Percentiles rank a stretch among this genome's conserved stretches.
These are phyloP conservation scores for Penicillium sp. DNA, from an alignment of 2,329 filamentous ascomycete species.

Conservation along the genomic window DNA sequence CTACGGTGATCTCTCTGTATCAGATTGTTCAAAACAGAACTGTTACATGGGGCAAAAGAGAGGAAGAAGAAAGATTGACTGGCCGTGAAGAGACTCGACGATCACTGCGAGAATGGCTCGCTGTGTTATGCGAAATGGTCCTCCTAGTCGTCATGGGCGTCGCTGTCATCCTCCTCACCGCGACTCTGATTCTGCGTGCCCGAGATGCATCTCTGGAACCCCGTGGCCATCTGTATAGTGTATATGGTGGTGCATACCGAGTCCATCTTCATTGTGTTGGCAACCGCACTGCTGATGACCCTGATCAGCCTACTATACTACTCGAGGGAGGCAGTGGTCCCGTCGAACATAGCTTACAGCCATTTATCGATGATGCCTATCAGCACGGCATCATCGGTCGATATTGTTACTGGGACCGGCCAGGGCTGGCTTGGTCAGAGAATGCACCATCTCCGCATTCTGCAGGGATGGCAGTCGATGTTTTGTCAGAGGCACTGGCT, in stretches of 20 bases:
- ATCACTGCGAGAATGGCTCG: constrained; percentile 80
- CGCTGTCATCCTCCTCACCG: constrained; percentile 74
- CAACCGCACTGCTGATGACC: constrained; percentile 61
- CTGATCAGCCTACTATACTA: constrained; percentile 75
- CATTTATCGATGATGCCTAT: constrained; percentile 75
- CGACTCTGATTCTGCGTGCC: constrained; percentile 77
- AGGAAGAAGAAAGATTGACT: constrained; percentile 91
- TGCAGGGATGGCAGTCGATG: constrained; percentile 89
- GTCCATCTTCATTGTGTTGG: constrained; percentile 86
- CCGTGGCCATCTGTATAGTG: constrained; percentile 75
- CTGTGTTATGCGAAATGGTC: constrained; percentile 75
- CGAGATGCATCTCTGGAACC: constrained; percentile 75
- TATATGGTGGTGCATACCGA: constrained; percentile 82
- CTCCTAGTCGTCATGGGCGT: constrained; percentile 70
- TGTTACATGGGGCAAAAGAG: constrained; percentile 87
- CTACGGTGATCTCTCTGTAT: constrained; percentile 77
- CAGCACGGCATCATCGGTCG: constrained; percentile 80
- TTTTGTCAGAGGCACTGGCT: constrained; percentile 82
- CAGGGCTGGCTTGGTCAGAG: constrained; percentile 85
- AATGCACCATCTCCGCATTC: constrained; percentile 92
- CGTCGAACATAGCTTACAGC: constrained; percentile 77
- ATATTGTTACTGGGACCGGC: constrained; percentile 95
- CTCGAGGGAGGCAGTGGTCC: constrained; percentile 82
- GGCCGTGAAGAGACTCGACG: constrained; percentile 85
- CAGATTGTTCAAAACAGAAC: constrained; percentile 77